Conservation (phyloP, 441 rosid species). For the Croton laevigatus region DNA sequence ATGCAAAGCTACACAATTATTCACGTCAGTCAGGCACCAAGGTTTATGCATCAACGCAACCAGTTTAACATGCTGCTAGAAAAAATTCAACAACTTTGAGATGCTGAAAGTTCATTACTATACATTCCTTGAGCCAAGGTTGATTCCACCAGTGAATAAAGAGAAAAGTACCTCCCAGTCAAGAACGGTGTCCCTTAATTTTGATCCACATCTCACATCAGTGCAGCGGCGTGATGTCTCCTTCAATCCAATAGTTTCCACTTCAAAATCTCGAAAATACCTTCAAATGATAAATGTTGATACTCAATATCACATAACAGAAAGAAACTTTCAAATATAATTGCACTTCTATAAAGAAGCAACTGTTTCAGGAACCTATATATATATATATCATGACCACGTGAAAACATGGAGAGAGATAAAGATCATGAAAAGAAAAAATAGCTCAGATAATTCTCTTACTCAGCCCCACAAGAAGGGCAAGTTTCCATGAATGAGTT, state of each 20-base stretch:
- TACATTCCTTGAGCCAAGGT: not conserved
- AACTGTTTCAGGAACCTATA: not conserved
- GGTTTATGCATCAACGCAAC: not conserved
- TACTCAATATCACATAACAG: conserved; percentile 1
- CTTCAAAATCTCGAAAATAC: conserved; percentile 91
- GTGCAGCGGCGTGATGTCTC: conserved; percentile 85
- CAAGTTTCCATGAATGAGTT: conserved; percentile 92
- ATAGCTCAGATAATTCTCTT: conserved; percentile 31
- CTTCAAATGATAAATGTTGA: conserved; percentile 36
- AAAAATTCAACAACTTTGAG: not conserved
- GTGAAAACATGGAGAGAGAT: not conserved
- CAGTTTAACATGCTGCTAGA: not conserved
- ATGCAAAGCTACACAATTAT: not conserved
- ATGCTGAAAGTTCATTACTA: not conserved
- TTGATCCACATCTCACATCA: conserved; percentile 60
- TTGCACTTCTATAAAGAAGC: not conserved
- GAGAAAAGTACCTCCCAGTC: conserved; percentile 88
- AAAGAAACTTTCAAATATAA: not conserved
- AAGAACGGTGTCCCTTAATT: conserved; percentile 88
- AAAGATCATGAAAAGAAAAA: no score
- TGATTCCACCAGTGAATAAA: not conserved
- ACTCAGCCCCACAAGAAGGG: conserved; percentile 80
- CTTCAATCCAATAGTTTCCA: conserved; percentile 93
- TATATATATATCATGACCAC: not conserved
- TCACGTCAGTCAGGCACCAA: not conserved